A percentile compares a stretch with the other conserved stretches of the same genome.
Evolutionary conservation across 192 early-diverging fungal species (phyloP).

Genomic region (Kappamyces sp.): DNA sequence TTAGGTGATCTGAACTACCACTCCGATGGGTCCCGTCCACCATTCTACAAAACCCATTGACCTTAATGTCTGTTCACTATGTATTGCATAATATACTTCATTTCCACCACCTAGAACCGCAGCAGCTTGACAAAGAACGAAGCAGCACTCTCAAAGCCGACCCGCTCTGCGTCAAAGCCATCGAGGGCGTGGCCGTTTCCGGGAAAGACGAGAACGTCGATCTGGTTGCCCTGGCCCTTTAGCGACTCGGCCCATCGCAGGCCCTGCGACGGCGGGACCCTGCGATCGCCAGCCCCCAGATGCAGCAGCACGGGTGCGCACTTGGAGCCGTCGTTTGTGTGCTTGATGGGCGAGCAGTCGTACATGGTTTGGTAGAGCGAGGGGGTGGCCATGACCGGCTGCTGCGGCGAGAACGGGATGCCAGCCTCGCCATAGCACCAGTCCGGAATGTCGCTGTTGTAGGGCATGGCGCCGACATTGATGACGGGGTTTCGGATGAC

Average conservation of each 20-base stretch:
- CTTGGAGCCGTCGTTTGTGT: conserved; percentile 40
- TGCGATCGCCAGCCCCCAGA: conserved; percentile 61
- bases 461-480: conserved; percentile 51
- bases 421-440: conserved; percentile 72
- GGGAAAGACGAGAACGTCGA: conserved; percentile 25
- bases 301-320: conserved; percentile 60
- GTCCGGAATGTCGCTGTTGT: conserved; percentile 63
- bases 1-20: no score
- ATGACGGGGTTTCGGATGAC: conserved; percentile 72
- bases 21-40: no score
- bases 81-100: no score
- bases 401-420: conserved; percentile 45
- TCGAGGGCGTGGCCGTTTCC: conserved; percentile 37
- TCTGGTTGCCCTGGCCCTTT: conserved; percentile 12
- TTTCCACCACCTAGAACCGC: background rate
- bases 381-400: conserved; percentile 46
- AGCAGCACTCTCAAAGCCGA: conserved; percentile 29
- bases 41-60: no score
- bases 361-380: conserved; percentile 52
- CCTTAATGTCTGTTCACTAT: no score
- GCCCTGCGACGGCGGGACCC: conserved; percentile 66
- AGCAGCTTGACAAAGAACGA: conserved; percentile 25
- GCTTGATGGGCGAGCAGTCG: conserved; percentile 50
- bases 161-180: conserved; percentile 35
- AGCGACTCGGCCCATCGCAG: conserved; percentile 24